Conservation (phyloP, 371 early-diverging fungal genomes). For the Nematocida ironsii region DNA sequence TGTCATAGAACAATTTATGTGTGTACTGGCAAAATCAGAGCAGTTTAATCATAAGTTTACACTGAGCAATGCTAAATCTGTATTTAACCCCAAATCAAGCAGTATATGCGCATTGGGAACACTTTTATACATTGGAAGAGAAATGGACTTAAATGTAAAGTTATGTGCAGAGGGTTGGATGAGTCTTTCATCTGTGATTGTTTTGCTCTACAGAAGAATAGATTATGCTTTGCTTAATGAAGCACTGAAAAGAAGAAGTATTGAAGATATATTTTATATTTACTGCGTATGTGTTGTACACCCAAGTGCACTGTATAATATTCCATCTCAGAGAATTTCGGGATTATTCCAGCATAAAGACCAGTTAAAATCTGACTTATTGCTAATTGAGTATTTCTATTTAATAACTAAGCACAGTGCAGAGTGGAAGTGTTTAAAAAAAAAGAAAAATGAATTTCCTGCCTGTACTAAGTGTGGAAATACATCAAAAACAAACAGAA, state of each 20-base stretch:
- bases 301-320: not conserved
- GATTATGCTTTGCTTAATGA: not conserved
- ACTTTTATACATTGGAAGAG: constrained; percentile 9
- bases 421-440: not conserved
- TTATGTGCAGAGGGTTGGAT: not conserved
- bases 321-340: not conserved
- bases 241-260: not conserved
- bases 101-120: not conserved
- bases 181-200: not conserved
- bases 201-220: not conserved
- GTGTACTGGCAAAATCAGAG: not conserved
- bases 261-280: not conserved
- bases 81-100: not conserved
- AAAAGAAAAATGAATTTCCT: not conserved
- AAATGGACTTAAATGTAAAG: not conserved
- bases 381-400: not conserved
- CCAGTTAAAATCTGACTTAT: not conserved
- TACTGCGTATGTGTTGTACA: not conserved
- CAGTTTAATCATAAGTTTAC: not conserved
- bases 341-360: not conserved
- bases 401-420: not conserved
- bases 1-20: not conserved
- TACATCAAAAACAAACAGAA: not conserved
- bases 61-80: not conserved
- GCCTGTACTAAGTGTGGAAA: not conserved